Percentiles rank a stretch among this genome's conserved stretches.
These are phyloP conservation scores for Rostrohypoxylon terebratum DNA, from an alignment of 495 filamentous ascomycete species.

Conservation along the genomic window DNA sequence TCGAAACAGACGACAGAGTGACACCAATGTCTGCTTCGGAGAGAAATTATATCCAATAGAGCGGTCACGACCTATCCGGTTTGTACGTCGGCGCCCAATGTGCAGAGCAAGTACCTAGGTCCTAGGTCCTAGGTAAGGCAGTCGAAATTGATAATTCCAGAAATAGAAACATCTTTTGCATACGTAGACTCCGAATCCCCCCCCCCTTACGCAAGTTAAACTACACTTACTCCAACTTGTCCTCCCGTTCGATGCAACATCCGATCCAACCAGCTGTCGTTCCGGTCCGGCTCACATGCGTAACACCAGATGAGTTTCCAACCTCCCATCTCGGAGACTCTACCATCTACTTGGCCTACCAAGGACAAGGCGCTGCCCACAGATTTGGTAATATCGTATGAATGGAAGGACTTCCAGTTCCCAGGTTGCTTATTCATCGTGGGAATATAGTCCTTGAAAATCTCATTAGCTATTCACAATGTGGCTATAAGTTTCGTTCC, in stretches of 20 bases:
- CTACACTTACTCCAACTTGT: constrained; percentile 29
- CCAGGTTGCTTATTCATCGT: not conserved
- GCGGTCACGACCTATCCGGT: constrained; percentile 1
- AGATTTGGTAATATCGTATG: not conserved
- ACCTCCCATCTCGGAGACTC: not conserved
- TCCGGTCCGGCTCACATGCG: constrained; percentile 32
- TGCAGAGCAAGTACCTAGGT: constrained; percentile 4
- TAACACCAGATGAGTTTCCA: not conserved
- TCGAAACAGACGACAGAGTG: constrained; percentile 39
- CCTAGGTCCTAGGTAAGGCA: constrained; percentile 13
- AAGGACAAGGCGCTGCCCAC: not conserved
- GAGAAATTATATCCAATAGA: constrained; percentile 29
- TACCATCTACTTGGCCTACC: not conserved
- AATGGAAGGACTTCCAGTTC: not conserved
- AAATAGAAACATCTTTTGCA: constrained; percentile 42
- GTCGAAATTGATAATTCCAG: constrained; percentile 26
- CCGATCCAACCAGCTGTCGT: constrained; percentile 39
- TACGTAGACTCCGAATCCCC: constrained; percentile 20
- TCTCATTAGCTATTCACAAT: not conserved
- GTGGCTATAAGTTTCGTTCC: not conserved
- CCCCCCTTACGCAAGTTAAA: constrained; percentile 1
- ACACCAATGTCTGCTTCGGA: constrained; percentile 31
- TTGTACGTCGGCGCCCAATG: constrained; percentile 36
- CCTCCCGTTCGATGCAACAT: constrained; percentile 45
- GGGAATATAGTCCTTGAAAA: not conserved